Percentiles rank a stretch among this genome's conserved stretches.
Conservation (phyloP, 805 yeast genomes). For the Hermanozyma aechmeae region DNA sequence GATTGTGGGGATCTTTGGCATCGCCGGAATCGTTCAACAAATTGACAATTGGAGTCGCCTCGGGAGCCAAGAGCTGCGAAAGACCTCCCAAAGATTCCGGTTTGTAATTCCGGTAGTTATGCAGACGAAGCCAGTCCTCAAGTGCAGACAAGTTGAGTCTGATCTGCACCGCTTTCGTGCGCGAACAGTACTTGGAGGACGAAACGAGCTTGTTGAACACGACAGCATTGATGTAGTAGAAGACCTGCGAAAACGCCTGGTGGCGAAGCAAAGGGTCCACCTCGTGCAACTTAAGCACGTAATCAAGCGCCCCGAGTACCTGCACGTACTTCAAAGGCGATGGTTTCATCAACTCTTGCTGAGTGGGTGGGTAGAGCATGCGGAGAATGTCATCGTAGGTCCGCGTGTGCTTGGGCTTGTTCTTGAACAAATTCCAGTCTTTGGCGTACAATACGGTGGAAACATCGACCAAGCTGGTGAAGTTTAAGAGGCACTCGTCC, state of each 20-base stretch:
- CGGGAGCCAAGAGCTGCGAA: slow-evolving; percentile 7
- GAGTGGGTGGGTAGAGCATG: slow-evolving; percentile 79
- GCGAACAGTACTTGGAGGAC: slow-evolving; percentile 60
- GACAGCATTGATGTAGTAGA: slow-evolving; percentile 66
- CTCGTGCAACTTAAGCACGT: slow-evolving; percentile 73
- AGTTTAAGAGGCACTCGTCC: slow-evolving; percentile 64
- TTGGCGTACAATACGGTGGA: slow-evolving; percentile 68
- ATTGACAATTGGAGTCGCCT: slow-evolving; percentile 10
- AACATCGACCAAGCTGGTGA: slow-evolving; percentile 75
- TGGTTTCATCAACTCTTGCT: slow-evolving; percentile 71
- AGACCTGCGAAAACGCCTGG: slow-evolving; percentile 68
- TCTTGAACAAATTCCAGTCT: slow-evolving; percentile 46
- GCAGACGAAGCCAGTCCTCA: slow-evolving; percentile 88
- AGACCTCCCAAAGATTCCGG: slow-evolving; percentile 26
- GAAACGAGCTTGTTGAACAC: slow-evolving; percentile 67
- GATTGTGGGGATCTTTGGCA: slow-evolving; percentile 34
- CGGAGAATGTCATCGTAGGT: slow-evolving; percentile 67
- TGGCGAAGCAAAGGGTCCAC: slow-evolving; percentile 71
- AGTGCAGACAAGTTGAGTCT: slow-evolving; percentile 75
- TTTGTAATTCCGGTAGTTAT: slow-evolving; percentile 37
- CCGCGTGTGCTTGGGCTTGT: slow-evolving; percentile 33
- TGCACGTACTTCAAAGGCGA: slow-evolving; percentile 83
- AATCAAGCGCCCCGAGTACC: slow-evolving; percentile 78
- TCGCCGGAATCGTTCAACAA: slow-evolving; percentile 13
- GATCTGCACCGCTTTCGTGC: slow-evolving; percentile 84